Base-by-base conservation (phyloP, 2,329 filamentous ascomycete species). In the Fonsecaea monophora region DNA sequence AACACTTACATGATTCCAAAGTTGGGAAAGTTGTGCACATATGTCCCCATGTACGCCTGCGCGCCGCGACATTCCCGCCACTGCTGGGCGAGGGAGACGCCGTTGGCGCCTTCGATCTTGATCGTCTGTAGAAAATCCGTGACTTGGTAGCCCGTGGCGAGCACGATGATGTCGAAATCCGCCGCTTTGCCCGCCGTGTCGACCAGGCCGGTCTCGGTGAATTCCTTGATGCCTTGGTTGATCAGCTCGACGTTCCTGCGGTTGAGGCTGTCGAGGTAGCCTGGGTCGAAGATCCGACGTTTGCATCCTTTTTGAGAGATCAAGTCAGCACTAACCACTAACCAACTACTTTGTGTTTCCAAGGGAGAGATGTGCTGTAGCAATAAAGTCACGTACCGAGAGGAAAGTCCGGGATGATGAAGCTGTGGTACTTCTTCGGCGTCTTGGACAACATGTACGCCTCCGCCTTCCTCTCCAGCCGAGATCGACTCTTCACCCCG, bases 11-110 rank as follows among this genome's bases (percentile, higher is more conserved):
- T 74, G 66, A 88, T 80, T 76, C 89, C 89, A 71, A 89, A 86
- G 72, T 90, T 90, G 2, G 88, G 87, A 71, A 88, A 89, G 0
- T 83, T 83, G 67, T 84, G 84, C 73, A 89, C 77, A 1, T 82
- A 81, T 0, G 83, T 83, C 9, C 74, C 75, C 55, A 73, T 64
- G 65, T 76, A 78, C 1, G 75, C 75, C 45, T 76, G 74, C 3
- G 75, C 75, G 9, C 75, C 75, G 4, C 72, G 66, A 21, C 38
- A 66, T 48, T 75, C 72, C n/a, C 70, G 59, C 76, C 75, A 77
- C 42, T 77, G 75, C 38, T 77, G 71, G 18, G 64, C 66, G 18
- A 78, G 61, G 6, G 65, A 71, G 21, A 70, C 53, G 15, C 74
- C 74, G 35, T 68, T 25, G 9, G 48, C 55, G 10, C 78, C 77